phyloP scores from a whole-genome alignment of 2,329 filamentous ascomycete species.

The Pyrenochaeta sp. region DNA sequence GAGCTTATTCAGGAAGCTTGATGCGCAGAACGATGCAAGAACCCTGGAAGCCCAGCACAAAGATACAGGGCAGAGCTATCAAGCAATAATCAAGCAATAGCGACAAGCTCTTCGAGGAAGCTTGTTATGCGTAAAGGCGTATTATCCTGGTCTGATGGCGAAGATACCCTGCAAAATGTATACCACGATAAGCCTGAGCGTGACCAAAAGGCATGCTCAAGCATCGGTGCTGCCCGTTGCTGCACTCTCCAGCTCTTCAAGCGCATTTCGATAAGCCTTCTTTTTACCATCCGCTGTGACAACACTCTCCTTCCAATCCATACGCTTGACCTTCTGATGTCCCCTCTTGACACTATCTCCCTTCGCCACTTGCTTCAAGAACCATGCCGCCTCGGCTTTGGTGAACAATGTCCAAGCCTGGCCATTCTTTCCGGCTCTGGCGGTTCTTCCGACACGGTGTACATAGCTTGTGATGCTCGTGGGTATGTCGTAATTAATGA shows the following conservation, averaged over 20 bases:
- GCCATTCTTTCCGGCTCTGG: slow-evolving; percentile 77
- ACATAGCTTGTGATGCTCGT: slow-evolving; percentile 82
- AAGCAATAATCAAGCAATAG: slow-evolving; percentile 21
- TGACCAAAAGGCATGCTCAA: no score
- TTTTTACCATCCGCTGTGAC: slow-evolving; percentile 51
- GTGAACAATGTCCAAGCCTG: slow-evolving; percentile 87
- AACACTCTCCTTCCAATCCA: slow-evolving; percentile 50
- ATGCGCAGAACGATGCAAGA: no score
- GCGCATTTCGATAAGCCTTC: slow-evolving; percentile 59
- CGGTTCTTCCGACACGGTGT: slow-evolving; percentile 90
- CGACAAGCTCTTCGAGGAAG: slow-evolving; percentile 19
- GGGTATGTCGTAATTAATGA: slow-evolving; percentile 94
- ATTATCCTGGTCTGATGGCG: neutral
- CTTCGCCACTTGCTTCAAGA: slow-evolving; percentile 81
- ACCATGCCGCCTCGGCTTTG: slow-evolving; percentile 87
- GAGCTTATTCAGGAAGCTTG: no score
- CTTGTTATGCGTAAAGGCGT: slow-evolving; percentile 16
- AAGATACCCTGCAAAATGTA: no score
- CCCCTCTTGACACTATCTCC: slow-evolving; percentile 59
- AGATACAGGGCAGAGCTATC: no score
- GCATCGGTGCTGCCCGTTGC: slow-evolving; percentile 50
- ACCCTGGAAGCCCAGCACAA: no score
- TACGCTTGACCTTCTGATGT: slow-evolving; percentile 53
- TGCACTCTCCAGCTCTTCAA: slow-evolving; percentile 69
- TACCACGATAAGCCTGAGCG: no score